Percentiles rank a stretch among this genome's conserved stretches.
Conservation (phyloP, 768 basidiomycete species). For the Scleroderma citrinum region DNA sequence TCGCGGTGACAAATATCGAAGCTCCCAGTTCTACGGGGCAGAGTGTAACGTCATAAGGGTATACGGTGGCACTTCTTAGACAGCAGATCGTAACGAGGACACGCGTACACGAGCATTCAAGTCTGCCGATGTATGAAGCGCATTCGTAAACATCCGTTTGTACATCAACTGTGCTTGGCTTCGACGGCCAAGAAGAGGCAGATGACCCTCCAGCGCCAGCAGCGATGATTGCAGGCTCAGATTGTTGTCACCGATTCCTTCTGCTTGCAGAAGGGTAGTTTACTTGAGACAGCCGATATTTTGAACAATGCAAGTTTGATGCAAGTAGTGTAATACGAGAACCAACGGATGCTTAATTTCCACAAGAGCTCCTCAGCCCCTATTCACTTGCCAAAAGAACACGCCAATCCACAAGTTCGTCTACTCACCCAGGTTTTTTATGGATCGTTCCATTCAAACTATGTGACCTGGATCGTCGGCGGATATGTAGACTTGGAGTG, state of each 20-base stretch:
- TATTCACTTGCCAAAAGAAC: no score
- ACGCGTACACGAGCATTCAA: constrained; percentile 44
- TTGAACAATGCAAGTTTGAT: constrained; percentile 19
- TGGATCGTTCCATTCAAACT: no score
- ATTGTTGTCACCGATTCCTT: constrained; percentile 19
- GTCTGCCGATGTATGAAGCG: constrained; percentile 71
- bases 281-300: constrained; percentile 30
- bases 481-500: no score
- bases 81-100: constrained; percentile 2
- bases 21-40: constrained; percentile 78
- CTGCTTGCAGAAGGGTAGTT: constrained; percentile 48
- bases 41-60: constrained; percentile 60
- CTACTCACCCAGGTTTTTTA: no score
- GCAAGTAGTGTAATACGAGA: no score
- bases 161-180: constrained; percentile 68
- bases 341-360: no score
- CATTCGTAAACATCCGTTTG: constrained; percentile 84
- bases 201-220: constrained; percentile 86
- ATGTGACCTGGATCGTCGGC: no score
- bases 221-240: constrained; percentile 59
- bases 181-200: constrained; percentile 82
- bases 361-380: no score
- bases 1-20: constrained; percentile 73
- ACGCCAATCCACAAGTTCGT: no score
- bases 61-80: constrained; percentile 70